Evolutionary conservation across 805 yeast genomes (phyloP).

Genomic region (Starmerella asiatica): DNA sequence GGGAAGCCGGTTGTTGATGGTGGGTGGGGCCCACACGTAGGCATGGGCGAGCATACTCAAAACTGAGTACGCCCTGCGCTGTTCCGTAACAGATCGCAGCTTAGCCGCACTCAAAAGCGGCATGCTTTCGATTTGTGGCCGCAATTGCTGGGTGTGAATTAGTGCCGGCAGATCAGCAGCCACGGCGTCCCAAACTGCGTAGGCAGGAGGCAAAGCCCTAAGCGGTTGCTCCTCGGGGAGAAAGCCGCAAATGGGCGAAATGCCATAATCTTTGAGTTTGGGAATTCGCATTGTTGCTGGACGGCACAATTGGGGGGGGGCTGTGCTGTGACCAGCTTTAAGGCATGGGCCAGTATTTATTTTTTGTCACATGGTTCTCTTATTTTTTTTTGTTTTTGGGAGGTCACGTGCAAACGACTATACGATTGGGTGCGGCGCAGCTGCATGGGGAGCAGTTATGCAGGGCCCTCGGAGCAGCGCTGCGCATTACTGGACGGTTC

Average conservation of each 20-base stretch:
- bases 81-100: conserved; percentile 35
- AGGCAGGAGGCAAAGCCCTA: conserved; percentile 47
- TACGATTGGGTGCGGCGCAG: too few relatives aligned
- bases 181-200: conserved; percentile 63
- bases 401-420: too few relatives aligned
- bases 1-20: conserved; percentile 46
- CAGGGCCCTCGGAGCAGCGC: too few relatives aligned
- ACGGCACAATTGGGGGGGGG: too few relatives aligned
- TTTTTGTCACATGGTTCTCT: too few relatives aligned
- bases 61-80: conserved; percentile 68
- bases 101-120: conserved; percentile 42
- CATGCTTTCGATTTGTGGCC: conserved; percentile 50
- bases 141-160: conserved; percentile 48
- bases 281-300: conserved; percentile 34
- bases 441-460: too few relatives aligned
- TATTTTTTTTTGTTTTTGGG: too few relatives aligned
- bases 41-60: conserved; percentile 76
- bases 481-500: too few relatives aligned
- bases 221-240: conserved; percentile 60
- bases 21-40: conserved; percentile 71
- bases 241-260: conserved; percentile 63
- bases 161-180: conserved; percentile 59
- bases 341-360: too few relatives aligned
- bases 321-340: too few relatives aligned
- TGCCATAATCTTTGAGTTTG: conserved; percentile 48